Base-by-base conservation (phyloP, 2,329 filamentous ascomycete genomes). In the Fusarium hainanense region DNA sequence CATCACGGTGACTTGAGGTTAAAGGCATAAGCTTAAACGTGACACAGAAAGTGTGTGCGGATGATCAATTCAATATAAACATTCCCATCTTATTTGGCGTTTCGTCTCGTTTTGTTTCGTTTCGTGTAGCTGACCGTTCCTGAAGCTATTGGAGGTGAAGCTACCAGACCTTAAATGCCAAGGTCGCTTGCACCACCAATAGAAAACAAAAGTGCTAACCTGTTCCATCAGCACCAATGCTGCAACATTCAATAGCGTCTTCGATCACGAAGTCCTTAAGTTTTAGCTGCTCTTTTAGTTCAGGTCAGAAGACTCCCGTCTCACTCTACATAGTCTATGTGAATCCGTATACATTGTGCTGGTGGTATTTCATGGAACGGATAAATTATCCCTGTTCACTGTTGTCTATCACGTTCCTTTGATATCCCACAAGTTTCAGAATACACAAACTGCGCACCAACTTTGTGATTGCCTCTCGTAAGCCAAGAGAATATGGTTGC, bases 161-260 rank as follows among this genome's bases (percentile, higher is more conserved):
- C 41, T 37, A 47, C 52, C 58, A 60, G 34, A 50, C 44, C 18
- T 50, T 21, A 48, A 43, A 44, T 54, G 66, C 69, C 69, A 71
- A 72, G 69, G 58, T 70, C 69, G 66, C 63, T 70, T 67, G 58
- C 54, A 30, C 34, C 46, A 68, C 69, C 69, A 72, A 70, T 68
- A 28, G 25, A 28, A 13, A 32, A 21, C 30, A 54, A 41, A 55
- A 27, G 54, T 41, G 34, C 60, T 61, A 59, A 48, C 47, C 49
- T 43, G 14, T 64, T 58, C 16, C 8, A 48, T 55, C 40, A 32
- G 27, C 62, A 52, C 46, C 44, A 58, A 46, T 20, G 43, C 48
- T 23, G 12, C 18, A 61, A 14, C 48, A 37, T 52, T 42, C 48
- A 30, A 48, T 66, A 65, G 52, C 40, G 42, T 28, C 34, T 30